Percentiles rank a stretch among this genome's conserved stretches.
Conservation (phyloP, 2,329 filamentous ascomycete genomes). For the Botrytis pseudocinerea region DNA sequence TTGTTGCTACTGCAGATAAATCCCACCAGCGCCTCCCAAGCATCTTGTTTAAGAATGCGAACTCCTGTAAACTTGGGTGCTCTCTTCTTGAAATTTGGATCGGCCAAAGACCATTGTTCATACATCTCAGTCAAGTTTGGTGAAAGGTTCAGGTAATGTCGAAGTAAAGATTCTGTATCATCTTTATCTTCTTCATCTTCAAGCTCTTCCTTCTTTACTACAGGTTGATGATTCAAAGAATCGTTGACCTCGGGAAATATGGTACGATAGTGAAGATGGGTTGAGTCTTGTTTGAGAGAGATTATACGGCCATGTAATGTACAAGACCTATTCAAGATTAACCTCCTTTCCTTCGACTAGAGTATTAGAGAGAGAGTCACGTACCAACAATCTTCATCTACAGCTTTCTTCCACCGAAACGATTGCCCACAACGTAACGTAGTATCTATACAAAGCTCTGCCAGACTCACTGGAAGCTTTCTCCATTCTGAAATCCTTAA, state of each 20-base stretch:
- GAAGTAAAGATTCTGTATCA: conserved; percentile 72
- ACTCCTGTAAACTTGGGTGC: conserved; percentile 88
- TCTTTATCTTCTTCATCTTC: conserved; percentile 52
- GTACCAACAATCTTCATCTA: conserved; percentile 82
- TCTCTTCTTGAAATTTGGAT: conserved; percentile 85
- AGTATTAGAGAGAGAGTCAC: conserved; percentile 16
- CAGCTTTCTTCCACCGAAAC: conserved; percentile 88
- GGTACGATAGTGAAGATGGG: conserved; percentile 76
- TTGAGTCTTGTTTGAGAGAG: conserved; percentile 78
- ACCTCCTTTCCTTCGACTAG: conserved; percentile 25
- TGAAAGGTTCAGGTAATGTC: conserved; percentile 82
- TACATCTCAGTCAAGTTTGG: conserved; percentile 78
- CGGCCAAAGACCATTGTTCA: conserved; percentile 79
- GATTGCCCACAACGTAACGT: conserved; percentile 94
- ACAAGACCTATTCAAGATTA: conserved; percentile 61
- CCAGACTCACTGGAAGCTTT: conserved; percentile 77
- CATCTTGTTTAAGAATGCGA: conserved; percentile 88
- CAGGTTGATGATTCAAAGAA: conserved; percentile 41
- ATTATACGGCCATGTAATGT: conserved; percentile 82
- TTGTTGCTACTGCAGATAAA: conserved; percentile 99
- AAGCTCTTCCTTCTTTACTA: conserved; percentile 43
- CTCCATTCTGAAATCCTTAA: conserved; percentile 73
- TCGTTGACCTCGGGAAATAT: conserved; percentile 53
- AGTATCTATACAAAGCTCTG: conserved; percentile 91
- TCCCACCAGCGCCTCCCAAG: conserved; percentile 89